A percentile compares a stretch with the other conserved stretches of the same genome.
phyloP scores from a whole-genome alignment of 805 yeast species.

The Suhomyces tanzawaensis region DNA sequence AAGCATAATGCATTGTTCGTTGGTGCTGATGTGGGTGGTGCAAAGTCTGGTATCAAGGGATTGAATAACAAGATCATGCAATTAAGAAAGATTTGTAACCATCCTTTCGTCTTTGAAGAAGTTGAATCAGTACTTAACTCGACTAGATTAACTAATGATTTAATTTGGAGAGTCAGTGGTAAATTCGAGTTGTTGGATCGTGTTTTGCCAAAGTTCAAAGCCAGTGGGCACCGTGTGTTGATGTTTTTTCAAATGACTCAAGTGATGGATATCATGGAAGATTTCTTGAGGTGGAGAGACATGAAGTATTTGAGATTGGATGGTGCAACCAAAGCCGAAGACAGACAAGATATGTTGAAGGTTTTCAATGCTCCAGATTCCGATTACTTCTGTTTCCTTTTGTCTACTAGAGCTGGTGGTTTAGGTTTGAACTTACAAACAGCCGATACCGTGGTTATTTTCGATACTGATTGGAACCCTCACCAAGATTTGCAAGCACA shows the following conservation, averaged over 20 bases:
- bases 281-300: slow-evolving; percentile 62
- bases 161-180: slow-evolving; percentile 75
- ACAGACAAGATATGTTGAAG: slow-evolving; percentile 71
- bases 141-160: slow-evolving; percentile 56
- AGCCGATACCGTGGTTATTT: slow-evolving; percentile 83
- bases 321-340: slow-evolving; percentile 83
- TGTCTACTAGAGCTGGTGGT: slow-evolving; percentile 89
- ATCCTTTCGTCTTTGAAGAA: slow-evolving; percentile 84
- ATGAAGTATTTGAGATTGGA: slow-evolving; percentile 75
- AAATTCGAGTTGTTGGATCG: slow-evolving; percentile 78
- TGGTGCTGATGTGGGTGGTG: slow-evolving; percentile 58
- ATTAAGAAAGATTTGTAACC: slow-evolving; percentile 79
- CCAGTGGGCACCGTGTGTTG: slow-evolving; percentile 72
- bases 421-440: slow-evolving; percentile 83
- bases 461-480: slow-evolving; percentile 90
- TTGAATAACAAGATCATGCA: slow-evolving; percentile 84
- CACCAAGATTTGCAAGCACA: slow-evolving; percentile 91
- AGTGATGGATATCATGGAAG: slow-evolving; percentile 89
- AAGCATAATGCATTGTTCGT: slow-evolving; percentile 67
- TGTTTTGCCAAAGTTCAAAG: slow-evolving; percentile 70
- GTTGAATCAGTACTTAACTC: slow-evolving; percentile 72
- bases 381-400: slow-evolving; percentile 72
- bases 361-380: slow-evolving; percentile 73
- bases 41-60: slow-evolving; percentile 70
- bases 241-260: slow-evolving; percentile 89